Base-by-base conservation (phyloP, 805 yeast species). In the Candida hungchunana region DNA sequence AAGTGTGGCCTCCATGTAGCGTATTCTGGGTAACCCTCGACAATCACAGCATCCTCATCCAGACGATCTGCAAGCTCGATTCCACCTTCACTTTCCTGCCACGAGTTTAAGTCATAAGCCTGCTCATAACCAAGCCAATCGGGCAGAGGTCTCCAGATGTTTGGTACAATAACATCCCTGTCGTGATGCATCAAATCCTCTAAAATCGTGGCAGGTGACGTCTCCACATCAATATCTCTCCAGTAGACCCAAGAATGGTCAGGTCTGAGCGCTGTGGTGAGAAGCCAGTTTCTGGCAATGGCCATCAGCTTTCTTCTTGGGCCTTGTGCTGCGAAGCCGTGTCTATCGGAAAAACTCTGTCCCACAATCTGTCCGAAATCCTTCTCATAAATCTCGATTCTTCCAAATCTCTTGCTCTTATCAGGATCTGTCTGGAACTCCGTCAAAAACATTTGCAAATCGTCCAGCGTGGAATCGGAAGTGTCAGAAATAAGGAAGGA, bases 1-100 rank as follows among this genome's bases (percentile, higher is more conserved):
- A 90, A 69, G 63, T 90, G 97, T 2, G 96, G 95, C 62, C 98
- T 74, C 97, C 97, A 90, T 2, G 98, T 90, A 28, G 95, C 95
- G 60, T 87, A 93, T 63, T 90, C 98, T 17, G 87, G 94, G 59
- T 88, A 88, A 12, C 98, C 98, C 64, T 90, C 98, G 11, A 90
- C 98, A 40, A 90, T 89, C 37, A 90, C 95, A 1, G 95, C 95
- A 62, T 90, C 96, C 60, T 89, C 97, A 54, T 82, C 90, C 38
- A 90, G 67, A 21, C 69, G 58, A 26, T 77, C 77, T 20, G 96
- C 96, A 46, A 83, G 59, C 55, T 79, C 84, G 37, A 82, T 58
- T 1, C 89, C 94, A 41, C 88, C 93, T 48, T 81, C 89, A 42
- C 82, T 74, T 58, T 83, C 94, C 53, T 79, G 85, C 94, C 93